Percentiles rank a stretch among this genome's conserved stretches.
Conservation (phyloP, 805 yeast species). For the Ogataea nakhonphanomensis region DNA sequence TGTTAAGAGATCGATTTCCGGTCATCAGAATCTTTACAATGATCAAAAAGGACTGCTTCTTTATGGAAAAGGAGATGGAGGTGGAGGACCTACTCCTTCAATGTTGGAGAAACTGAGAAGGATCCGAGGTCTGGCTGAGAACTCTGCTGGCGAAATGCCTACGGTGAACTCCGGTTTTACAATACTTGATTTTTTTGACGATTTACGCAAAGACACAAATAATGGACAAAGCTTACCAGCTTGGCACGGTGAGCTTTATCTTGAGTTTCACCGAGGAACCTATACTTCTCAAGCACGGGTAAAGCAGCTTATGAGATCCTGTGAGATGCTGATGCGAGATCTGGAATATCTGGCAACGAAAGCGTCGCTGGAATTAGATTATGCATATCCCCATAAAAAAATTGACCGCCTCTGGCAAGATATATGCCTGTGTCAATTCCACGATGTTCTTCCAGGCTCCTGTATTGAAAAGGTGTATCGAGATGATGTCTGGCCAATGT, state of each 20-base stretch:
- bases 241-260: constrained; percentile 91
- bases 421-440: constrained; percentile 88
- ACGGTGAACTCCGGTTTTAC: constrained; percentile 73
- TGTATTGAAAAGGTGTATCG: constrained; percentile 91
- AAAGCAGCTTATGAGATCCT: constrained; percentile 72
- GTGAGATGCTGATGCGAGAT: constrained; percentile 79
- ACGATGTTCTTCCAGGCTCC: constrained; percentile 96
- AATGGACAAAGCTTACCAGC: constrained; percentile 69
- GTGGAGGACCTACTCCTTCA: constrained; percentile 95
- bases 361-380: constrained; percentile 56
- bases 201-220: constrained; percentile 57
- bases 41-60: constrained; percentile 78
- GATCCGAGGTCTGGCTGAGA: constrained; percentile 81
- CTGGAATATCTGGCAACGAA: constrained; percentile 79
- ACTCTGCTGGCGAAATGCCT: constrained; percentile 72
- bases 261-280: constrained; percentile 96
- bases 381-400: constrained; percentile 67
- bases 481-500: constrained; percentile 81
- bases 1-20: constrained; percentile 71
- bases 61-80: constrained; percentile 97
- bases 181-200: constrained; percentile 77
- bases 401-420: constrained; percentile 82
- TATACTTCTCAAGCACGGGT: constrained; percentile 91
- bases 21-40: constrained; percentile 79
- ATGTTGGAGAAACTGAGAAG: constrained; percentile 92